Conservation (phyloP, 73 alveolate genomes). For the Tetrahymena malaccensis region DNA sequence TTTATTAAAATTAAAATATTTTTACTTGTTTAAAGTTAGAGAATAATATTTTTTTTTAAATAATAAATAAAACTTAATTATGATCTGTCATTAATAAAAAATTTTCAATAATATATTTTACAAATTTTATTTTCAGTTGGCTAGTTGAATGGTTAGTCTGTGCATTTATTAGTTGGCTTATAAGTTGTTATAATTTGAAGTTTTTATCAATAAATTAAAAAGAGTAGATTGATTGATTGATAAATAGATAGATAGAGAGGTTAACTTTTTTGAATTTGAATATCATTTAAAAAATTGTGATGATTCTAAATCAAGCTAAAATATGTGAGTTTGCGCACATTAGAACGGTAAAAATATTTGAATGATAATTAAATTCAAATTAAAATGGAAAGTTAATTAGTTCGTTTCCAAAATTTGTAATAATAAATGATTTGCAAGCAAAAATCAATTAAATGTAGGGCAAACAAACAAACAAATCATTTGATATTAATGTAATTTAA, state of each 20-base stretch:
- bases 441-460: neutral
- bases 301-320: neutral
- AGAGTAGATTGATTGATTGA: neutral
- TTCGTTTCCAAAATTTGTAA: neutral
- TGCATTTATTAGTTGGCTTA: too few species aligned
- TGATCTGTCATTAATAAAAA: too few species aligned
- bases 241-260: neutral
- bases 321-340: neutral
- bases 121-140: too few species aligned
- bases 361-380: neutral
- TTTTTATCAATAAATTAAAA: neutral
- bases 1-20: too few species aligned
- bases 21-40: too few species aligned
- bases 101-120: too few species aligned
- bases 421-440: neutral
- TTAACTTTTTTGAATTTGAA: neutral
- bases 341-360: neutral
- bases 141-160: too few species aligned
- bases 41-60: too few species aligned
- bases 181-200: neutral
- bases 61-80: too few species aligned
- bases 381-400: neutral
- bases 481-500: too few species aligned
- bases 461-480: neutral
- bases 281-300: neutral